Evolutionary conservation across 108 stramenopile genomes (phyloP).

Genomic region (Pinguiococcus pyrenoidosus): DNA sequence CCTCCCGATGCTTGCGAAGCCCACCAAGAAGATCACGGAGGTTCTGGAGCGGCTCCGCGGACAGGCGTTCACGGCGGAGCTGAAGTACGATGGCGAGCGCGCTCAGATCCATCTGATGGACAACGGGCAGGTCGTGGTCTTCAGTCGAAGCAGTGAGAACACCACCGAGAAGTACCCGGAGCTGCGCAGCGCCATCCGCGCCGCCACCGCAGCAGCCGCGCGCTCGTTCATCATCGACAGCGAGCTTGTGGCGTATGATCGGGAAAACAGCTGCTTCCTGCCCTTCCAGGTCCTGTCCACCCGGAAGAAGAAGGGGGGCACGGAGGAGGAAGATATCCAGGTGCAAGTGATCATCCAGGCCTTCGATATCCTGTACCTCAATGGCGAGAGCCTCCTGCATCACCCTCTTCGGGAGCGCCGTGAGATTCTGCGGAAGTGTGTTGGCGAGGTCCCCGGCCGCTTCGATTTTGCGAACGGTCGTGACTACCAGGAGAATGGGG

Average conservation of each 20-base stretch:
- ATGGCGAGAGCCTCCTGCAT: conserved; percentile 74
- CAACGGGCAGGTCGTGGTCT: conserved; percentile 65
- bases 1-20: conserved; percentile 97
- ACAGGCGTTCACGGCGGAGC: conserved; percentile 86
- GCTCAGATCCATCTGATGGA: conserved; percentile 82
- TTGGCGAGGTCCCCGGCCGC: conserved; percentile 63
- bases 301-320: conserved; percentile 43
- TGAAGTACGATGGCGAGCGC: conserved; percentile 98
- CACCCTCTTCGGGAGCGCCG: conserved; percentile 65
- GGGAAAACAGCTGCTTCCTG: conserved; percentile 40
- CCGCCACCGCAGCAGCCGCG: conserved; percentile 5
- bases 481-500: conserved; percentile 61
- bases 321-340: conserved; percentile 59
- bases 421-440: conserved; percentile 56
- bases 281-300: conserved; percentile 60
- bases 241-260: conserved; percentile 77
- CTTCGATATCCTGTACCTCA: conserved; percentile 97
- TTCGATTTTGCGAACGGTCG: conserved; percentile 64
- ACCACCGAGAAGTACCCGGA: conserved; percentile 91
- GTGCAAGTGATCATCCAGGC: conserved; percentile 89
- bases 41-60: conserved; percentile 83
- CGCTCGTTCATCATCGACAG: conserved; percentile 79
- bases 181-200: conserved; percentile 62
- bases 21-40: conserved; percentile 80
- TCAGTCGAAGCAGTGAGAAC: conserved; percentile 80